Base-by-base conservation (phyloP, 768 basidiomycete genomes). In the Mycena polygramma region DNA sequence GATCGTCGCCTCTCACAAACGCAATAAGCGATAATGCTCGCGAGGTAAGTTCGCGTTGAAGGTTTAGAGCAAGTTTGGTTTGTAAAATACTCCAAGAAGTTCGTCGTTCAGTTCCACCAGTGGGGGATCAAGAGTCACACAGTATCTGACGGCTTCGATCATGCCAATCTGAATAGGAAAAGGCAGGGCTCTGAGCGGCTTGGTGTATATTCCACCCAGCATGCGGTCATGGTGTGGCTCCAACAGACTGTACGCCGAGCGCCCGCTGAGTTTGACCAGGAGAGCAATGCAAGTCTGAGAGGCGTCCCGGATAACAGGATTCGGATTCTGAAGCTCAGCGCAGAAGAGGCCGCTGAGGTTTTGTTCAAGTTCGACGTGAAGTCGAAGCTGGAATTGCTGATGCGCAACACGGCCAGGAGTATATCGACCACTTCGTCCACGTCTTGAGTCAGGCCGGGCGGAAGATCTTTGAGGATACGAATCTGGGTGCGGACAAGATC, bases 101-200 rank as follows among this genome's bases (percentile, higher is more conserved):
- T 98, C 96, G 52, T 98, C 97, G 72, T 95, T 95, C 48, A 96
- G 84, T 74, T 98, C 96, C 2, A 96, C 91, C 30, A 99, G 87
- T 0, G 95, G 94, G 14, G 98, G 97, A 30, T 94, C 89, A 41
- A 98, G 84, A 66, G 90, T 93, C 70, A 99, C 90, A 78, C 95
- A 95, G 79, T 96, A 99, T 13, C 97, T 93, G 69, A 99, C 91
- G 20, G 96, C 96, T 75, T 99, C 98, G 68, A 99, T 96, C 88
- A 98, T 96, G 37, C 97, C 98, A 66, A 99, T 98, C 79, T 99
- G 98, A 75, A 95, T 95, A 19, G 92, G 87, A 78, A 98, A 97
- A 2, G 96, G 96, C 35, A 99, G 87, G 0, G 98, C 98, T 61
- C 98, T 88, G 22, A 99, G 87, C 15, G 98, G 98, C 77, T 99